Evolutionary conservation across 805 yeast species (phyloP).

Genomic region (Cyberlindnera veronae): DNA sequence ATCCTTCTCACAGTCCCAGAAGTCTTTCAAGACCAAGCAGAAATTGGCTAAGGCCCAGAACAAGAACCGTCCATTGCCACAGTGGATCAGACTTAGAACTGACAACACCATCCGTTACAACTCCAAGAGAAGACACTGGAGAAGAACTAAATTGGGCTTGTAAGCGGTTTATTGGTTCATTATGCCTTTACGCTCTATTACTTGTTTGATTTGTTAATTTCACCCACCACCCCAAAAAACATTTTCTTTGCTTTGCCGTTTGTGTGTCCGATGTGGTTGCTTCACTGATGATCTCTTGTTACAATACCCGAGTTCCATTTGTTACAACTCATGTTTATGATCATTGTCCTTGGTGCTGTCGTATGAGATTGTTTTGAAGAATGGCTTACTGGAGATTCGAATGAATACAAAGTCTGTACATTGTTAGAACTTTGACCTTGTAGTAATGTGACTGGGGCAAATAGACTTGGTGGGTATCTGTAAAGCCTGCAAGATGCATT

Average conservation of each 20-base stretch:
- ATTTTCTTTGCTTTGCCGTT: slow-evolving; percentile 4
- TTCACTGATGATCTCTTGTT: background rate
- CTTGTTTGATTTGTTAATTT: slow-evolving; percentile 13
- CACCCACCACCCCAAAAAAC: slow-evolving; percentile 6
- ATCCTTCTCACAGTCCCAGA: slow-evolving; percentile 62
- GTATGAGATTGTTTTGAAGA: slow-evolving; percentile 4
- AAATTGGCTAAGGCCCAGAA: slow-evolving; percentile 98
- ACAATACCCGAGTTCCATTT: slow-evolving; percentile 4
- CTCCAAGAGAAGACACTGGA: slow-evolving; percentile 99
- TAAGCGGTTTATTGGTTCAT: slow-evolving; percentile 40
- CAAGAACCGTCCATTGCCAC: slow-evolving; percentile 99
- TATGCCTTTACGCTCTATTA: slow-evolving; percentile 8
- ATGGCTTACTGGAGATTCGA: background rate
- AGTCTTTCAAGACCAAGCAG: slow-evolving; percentile 95
- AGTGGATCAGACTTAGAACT: slow-evolving; percentile 99
- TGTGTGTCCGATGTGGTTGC: background rate
- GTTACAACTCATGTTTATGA: too few relatives aligned
- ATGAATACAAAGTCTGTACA: slow-evolving; percentile 25
- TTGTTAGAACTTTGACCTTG: slow-evolving; percentile 12
- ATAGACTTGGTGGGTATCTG: too few relatives aligned
- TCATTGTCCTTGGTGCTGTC: slow-evolving; percentile 2
- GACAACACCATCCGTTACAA: slow-evolving; percentile 97
- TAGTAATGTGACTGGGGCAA: too few relatives aligned
- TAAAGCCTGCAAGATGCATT: too few relatives aligned
- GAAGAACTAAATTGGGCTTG: slow-evolving; percentile 98